phyloP scores from a whole-genome alignment of 331 rosid species.

The Erythrophleum ivorense region DNA sequence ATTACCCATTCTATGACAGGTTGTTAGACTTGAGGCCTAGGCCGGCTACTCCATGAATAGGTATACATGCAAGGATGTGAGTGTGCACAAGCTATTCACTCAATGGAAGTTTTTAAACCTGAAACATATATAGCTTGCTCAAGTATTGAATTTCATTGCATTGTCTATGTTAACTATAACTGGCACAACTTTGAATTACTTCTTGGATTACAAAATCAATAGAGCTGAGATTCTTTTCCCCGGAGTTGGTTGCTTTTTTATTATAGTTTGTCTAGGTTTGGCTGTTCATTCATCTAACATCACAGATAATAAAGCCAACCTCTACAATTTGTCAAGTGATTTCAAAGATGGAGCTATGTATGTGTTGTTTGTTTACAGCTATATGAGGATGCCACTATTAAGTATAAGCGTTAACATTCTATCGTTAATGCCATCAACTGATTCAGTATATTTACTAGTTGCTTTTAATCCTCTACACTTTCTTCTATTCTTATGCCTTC shows the following conservation, averaged over 20 bases:
- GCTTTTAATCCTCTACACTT: background rate
- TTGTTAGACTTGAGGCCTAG: no score
- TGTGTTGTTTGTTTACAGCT: conserved; percentile 36
- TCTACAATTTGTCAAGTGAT: conserved; percentile 46
- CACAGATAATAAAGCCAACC: conserved; percentile 76
- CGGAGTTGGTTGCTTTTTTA: conserved; percentile 88
- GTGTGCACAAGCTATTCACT: background rate
- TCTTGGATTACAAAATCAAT: conserved; percentile 78
- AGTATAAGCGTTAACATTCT: background rate
- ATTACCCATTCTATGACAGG: no score
- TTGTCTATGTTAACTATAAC: conserved; percentile 39
- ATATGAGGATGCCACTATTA: background rate
- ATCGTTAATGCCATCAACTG: conserved; percentile 12
- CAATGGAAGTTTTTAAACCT: background rate
- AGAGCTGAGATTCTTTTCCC: conserved; percentile 90
- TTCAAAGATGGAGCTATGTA: conserved; percentile 51
- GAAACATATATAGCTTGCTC: conserved; percentile 12
- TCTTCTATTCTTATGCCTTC: background rate
- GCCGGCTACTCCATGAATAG: background rate
- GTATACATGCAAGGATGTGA: background rate
- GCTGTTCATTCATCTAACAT: conserved; percentile 87
- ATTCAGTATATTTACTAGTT: background rate
- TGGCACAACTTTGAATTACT: conserved; percentile 92
- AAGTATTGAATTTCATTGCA: conserved; percentile 21
- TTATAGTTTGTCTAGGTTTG: conserved; percentile 90